Conservation (phyloP, 2,329 filamentous ascomycete genomes). For the Aspergillus ruber region DNA sequence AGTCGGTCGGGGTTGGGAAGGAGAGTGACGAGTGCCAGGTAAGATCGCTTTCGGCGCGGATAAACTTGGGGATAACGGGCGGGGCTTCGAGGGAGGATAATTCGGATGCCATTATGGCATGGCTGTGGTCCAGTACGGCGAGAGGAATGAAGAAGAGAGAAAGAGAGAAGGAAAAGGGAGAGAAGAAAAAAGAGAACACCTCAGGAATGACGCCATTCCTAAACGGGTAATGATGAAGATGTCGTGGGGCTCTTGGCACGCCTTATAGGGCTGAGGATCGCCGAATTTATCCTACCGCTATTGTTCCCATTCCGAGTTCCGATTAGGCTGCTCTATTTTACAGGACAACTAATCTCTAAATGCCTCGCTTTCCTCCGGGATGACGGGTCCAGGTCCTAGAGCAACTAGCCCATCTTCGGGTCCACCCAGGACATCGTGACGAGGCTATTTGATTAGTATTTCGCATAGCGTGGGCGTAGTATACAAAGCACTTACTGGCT, state of each 20-base stretch:
- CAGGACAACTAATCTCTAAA: no score
- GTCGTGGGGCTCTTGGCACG: conserved; percentile 4
- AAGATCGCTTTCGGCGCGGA: conserved; percentile 15
- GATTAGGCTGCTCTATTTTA: no score
- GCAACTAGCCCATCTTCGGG: no score
- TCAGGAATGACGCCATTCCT: background rate
- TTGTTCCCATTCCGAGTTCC: no score
- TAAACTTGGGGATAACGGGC: conserved; percentile 11
- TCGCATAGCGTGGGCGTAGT: no score
- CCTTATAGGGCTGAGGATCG: conserved; percentile 13
- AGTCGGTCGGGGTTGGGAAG: background rate
- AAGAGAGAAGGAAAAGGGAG: background rate
- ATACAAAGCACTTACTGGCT: no score
- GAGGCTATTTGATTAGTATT: no score
- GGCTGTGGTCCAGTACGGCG: background rate
- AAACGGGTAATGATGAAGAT: background rate
- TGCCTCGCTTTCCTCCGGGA: no score
- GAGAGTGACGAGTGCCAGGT: conserved; percentile 12
- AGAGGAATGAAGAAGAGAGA: background rate
- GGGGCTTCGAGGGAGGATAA: conserved; percentile 1
- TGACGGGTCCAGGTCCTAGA: no score
- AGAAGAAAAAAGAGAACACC: background rate
- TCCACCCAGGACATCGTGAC: no score
- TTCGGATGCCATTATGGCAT: background rate
- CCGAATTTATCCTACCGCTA: no score